A percentile compares a stretch with the other conserved stretches of the same genome.
Conservation (phyloP, 2,329 filamentous ascomycete genomes). For the Fusarium anguioides region DNA sequence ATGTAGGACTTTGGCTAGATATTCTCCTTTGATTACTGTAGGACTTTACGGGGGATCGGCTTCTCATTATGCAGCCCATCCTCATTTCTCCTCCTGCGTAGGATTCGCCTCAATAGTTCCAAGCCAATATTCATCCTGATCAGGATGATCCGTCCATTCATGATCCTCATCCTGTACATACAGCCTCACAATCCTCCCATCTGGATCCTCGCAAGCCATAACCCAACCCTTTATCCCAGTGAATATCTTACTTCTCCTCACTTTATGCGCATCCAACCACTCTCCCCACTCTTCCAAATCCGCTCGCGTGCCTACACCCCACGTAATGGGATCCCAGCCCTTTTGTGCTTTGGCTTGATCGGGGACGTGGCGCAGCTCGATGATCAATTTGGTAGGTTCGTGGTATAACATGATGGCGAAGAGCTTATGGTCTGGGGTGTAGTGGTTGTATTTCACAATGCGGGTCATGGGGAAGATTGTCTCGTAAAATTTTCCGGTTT, state of each 20-base stretch:
- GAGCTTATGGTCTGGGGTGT: not conserved
- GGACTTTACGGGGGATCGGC: too few relatives aligned
- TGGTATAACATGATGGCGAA: not conserved
- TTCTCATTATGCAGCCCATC: too few relatives aligned
- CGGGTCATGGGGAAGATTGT: not conserved
- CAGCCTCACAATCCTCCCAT: not conserved
- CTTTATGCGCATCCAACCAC: not conserved
- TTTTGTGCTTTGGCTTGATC: not conserved
- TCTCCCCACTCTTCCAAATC: not conserved
- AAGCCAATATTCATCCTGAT: not conserved
- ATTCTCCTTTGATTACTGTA: too few relatives aligned
- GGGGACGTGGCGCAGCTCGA: not conserved
- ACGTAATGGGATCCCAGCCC: not conserved
- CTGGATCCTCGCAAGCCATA: not conserved
- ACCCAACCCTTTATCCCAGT: not conserved
- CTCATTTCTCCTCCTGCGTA: not conserved
- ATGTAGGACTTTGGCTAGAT: too few relatives aligned
- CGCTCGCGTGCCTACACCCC: not conserved
- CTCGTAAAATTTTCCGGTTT: not conserved
- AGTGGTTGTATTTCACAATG: not conserved
- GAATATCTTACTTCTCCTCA: not conserved
- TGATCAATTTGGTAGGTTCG: not conserved
- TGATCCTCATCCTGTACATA: not conserved
- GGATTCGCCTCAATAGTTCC: not conserved
- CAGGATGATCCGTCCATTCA: not conserved